Evolutionary conservation across 306 rosid species (phyloP), one percentile per base, ranked within the genome.

Genomic region (Cicer judaicum): DNA sequence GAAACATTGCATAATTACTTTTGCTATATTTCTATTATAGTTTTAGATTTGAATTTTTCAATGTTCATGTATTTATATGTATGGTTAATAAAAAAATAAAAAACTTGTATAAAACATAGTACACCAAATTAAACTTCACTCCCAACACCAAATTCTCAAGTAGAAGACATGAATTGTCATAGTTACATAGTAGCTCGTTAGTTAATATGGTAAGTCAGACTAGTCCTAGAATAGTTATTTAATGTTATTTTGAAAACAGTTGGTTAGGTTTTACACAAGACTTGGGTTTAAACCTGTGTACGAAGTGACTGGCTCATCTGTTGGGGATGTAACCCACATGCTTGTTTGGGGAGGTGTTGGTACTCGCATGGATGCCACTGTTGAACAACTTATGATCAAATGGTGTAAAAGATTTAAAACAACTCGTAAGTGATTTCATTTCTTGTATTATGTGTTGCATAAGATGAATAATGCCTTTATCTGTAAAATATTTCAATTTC

Each of bases 341-440:
- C 73, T 93, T 82, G 85, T 88, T 10, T 93, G 96, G 98, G 98
- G 97, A 81, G 98, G 98, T 40, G 75, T 85, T 14, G 96, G 97
- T 55, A 93, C 97, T 1, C 80, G 90, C 71, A 91, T 93, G 97
- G 89, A 89, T 81, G 96, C 98, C 9, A 66, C 41, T 74, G 83
- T 93, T 78, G 86, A 91, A 72, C 64, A 69, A 7, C 94, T 91
- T 11, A 84, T 93, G 43, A 24, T 83, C 8, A 93, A 89, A 87
- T 93, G 98, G 97, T 88, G 93, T 74, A 65, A 88, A 49, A 82
- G 96, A 77, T 93, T 93, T 82, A 83, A 49, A 78, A 0, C 59
- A 9, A 39, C 90, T 21, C 36, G 4, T 10, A 42, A 73, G 21
- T 85, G 81, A 80, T 65, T 40, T 8, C 7, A 9, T 52, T 53